A percentile compares a stretch with the other conserved stretches of the same genome.
Evolutionary conservation across 2,329 filamentous ascomycete species (phyloP).

Genomic region (Ophiosphaerella narmari): DNA sequence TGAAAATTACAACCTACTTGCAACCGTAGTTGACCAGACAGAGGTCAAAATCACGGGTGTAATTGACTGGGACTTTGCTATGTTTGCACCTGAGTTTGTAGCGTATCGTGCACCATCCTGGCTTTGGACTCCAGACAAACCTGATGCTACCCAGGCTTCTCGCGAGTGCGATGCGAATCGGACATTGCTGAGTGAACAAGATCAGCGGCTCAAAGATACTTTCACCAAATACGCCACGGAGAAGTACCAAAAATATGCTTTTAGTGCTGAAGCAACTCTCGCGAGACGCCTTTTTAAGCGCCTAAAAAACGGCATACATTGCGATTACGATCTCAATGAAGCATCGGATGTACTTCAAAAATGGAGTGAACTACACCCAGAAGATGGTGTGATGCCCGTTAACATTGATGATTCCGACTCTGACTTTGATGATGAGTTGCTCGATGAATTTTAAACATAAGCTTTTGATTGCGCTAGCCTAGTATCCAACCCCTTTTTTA

Average conservation of each 20-base stretch:
- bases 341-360: constrained; percentile 6
- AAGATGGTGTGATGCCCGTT: background rate
- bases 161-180: background rate
- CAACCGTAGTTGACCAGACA: background rate
- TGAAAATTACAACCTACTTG: background rate
- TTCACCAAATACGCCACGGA: constrained; percentile 35
- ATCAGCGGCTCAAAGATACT: constrained; percentile 25
- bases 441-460: too few relatives aligned
- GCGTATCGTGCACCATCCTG: background rate
- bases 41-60: background rate
- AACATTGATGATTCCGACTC: too few relatives aligned
- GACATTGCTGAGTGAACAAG: constrained; percentile 2
- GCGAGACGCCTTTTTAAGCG: constrained; percentile 15
- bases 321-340: background rate
- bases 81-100: background rate
- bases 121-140: background rate
- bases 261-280: constrained; percentile 25
- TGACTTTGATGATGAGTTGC: too few relatives aligned
- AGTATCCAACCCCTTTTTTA: too few relatives aligned
- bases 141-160: background rate
- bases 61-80: background rate
- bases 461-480: too few relatives aligned
- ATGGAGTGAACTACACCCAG: constrained; percentile 14
- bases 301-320: constrained; percentile 3
- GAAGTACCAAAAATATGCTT: constrained; percentile 28